Conservation (phyloP, 1,139 yeast genomes). For the Lizanozyma gosingica region DNA sequence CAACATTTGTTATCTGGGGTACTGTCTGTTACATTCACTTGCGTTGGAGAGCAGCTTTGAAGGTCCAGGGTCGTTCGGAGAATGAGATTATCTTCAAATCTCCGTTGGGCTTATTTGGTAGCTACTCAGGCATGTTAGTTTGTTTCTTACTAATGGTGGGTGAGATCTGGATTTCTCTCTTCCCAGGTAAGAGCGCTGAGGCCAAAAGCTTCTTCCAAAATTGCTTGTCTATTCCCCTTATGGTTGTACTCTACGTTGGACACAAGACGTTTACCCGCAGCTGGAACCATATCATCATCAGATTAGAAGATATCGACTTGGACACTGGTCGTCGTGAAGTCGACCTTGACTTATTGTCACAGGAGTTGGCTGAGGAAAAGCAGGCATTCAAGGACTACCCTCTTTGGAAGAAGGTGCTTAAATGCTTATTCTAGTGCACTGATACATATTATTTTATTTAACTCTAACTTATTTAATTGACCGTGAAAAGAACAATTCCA, state of each 20-base stretch:
- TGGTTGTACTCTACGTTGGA: slow-evolving; percentile 25
- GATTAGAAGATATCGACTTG: slow-evolving; percentile 34
- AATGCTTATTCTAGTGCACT: slow-evolving; percentile 33
- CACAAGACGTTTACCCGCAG: slow-evolving; percentile 19
- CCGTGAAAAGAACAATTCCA: too few relatives aligned
- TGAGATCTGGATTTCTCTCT: slow-evolving; percentile 38
- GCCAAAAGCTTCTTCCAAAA: slow-evolving; percentile 33
- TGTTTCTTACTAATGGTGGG: slow-evolving; percentile 35
- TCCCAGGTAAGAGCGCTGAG: slow-evolving; percentile 29
- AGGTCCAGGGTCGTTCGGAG: slow-evolving; percentile 30
- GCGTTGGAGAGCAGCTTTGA: slow-evolving; percentile 43
- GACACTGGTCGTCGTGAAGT: slow-evolving; percentile 44
- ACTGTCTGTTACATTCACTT: slow-evolving; percentile 42
- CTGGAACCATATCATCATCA: slow-evolving; percentile 22
- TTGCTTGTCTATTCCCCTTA: slow-evolving; percentile 41
- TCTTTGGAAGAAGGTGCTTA: slow-evolving; percentile 23
- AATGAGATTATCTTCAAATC: slow-evolving; percentile 42
- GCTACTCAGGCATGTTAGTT: slow-evolving; percentile 33
- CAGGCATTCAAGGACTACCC: slow-evolving; percentile 19
- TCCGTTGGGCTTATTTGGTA: slow-evolving; percentile 41
- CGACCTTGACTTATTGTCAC: slow-evolving; percentile 36
- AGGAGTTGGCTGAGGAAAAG: slow-evolving; percentile 37
- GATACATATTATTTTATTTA: too few relatives aligned
- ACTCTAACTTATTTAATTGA: too few relatives aligned
- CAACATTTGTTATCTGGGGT: slow-evolving; percentile 51